These are phyloP conservation scores for Hibiscus tridactylites DNA, from an alignment of 345 rosid genomes.

Conservation along the genomic window DNA sequence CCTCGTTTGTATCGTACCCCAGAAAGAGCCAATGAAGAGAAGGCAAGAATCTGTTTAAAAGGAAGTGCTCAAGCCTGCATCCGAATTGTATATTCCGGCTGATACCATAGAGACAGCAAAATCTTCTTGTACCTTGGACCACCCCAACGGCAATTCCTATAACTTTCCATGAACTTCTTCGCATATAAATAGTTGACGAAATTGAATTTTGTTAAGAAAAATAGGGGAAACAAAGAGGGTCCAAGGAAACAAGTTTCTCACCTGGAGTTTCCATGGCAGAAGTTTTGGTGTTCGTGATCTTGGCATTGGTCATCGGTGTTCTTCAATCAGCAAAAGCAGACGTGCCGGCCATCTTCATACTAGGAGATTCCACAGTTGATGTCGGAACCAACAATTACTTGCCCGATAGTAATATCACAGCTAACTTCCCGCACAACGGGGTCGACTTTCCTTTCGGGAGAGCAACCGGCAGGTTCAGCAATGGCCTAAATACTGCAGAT, in stretches of 20 bases:
- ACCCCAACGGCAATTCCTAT: not conserved
- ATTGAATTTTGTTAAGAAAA: too few species aligned
- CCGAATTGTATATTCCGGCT: not conserved
- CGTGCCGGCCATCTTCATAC: conserved; percentile 30
- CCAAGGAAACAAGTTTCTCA: not conserved
- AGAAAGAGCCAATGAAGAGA: not conserved
- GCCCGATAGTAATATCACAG: conserved; percentile 23
- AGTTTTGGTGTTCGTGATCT: not conserved
- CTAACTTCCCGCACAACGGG: conserved; percentile 39
- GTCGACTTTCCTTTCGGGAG: conserved; percentile 37
- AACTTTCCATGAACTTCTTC: too few species aligned
- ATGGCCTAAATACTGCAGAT: conserved; percentile 55
- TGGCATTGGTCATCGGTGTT: conserved; percentile 8
- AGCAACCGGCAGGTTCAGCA: conserved; percentile 58
- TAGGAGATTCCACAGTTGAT: conserved; percentile 56
- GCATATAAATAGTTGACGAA: too few species aligned
- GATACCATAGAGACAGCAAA: not conserved
- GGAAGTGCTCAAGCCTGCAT: not conserved
- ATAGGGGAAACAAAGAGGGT: not conserved
- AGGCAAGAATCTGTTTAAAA: not conserved
- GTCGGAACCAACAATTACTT: conserved; percentile 47
- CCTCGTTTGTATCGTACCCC: not conserved
- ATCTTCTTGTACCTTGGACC: not conserved
- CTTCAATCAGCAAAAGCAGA: conserved; percentile 19
- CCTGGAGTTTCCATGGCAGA: conserved; percentile 16